Base-by-base conservation (phyloP, 176 grass and related monocot species). In the Elaeis guineensis region DNA sequence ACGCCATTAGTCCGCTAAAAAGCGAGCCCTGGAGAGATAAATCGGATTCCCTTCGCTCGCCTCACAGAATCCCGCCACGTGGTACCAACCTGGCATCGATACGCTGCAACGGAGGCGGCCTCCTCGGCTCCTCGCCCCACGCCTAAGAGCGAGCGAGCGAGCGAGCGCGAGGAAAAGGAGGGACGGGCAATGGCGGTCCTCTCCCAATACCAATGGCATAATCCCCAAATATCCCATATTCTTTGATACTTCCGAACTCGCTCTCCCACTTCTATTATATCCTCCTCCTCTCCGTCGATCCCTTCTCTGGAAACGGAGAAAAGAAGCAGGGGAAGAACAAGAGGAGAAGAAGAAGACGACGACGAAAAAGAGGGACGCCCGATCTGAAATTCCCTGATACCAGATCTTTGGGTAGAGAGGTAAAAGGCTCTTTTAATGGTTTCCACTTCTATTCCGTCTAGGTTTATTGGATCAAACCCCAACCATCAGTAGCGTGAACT, bases 61-160 rank as follows among this genome's bases (percentile, higher is more conserved):
- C 18, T 62, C 75, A 69, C 28, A 49, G 7, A 21, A 55, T 4
- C 12, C 0, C 50, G 55, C 75, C 75, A 77, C 75, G 75, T 77
- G 75, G 52, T 6, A 35, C 19, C 19, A 22, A 61, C 50, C 66
- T 70, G 65, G 65, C 75, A 70, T 70, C 48, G 61, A 63, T 44
- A 3, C 35, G 35, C 35, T 44, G 15, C 58, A 70, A 57, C 29
- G 63, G 52, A 63, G 74, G 66, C 65, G 49, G 69, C 59, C 59
- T 28, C 52, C 61, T 16, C 61, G 21, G 17, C 26, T 49, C 52
- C 60, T 15, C 61, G 21, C 17, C 26, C 52, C 60, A 49, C 69
- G 3, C 35, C 51, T 11, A 11, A n/a, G 61, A n/a, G 8, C 25
- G n/a, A 19, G 30, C 17, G 16, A 39, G 57, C 32, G n/a, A n/a